Evolutionary conservation across 305 asterid genomes (phyloP).

Genomic region (Caryopteris hybrid): DNA sequence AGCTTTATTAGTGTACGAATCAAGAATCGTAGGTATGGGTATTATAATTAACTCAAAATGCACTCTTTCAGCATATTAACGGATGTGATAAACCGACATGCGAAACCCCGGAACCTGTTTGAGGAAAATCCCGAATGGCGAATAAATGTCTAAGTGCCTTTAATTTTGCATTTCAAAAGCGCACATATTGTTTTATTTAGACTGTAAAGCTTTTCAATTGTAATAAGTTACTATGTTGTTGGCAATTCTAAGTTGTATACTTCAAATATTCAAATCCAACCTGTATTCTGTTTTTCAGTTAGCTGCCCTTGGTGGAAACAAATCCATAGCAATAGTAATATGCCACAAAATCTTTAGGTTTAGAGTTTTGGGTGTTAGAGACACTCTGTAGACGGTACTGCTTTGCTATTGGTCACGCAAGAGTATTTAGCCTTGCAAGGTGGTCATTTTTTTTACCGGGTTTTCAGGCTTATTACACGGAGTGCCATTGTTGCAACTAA

Average conservation of each 20-base stretch:
- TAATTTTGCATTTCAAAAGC: background rate
- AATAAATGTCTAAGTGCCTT: background rate
- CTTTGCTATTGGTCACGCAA: background rate
- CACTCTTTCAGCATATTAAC: background rate
- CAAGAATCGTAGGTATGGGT: background rate
- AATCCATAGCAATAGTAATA: background rate
- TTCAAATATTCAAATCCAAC: background rate
- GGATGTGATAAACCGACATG: background rate
- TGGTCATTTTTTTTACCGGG: too few species aligned
- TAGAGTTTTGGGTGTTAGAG: background rate
- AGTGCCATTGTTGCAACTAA: background rate
- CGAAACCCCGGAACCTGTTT: background rate
- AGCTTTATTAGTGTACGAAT: background rate
- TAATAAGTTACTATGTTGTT: background rate
- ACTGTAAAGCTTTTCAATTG: too few species aligned
- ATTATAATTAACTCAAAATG: background rate
- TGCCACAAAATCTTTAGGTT: background rate
- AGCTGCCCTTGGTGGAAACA: background rate
- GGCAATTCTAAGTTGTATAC: background rate
- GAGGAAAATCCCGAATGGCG: background rate
- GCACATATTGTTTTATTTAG: background rate
- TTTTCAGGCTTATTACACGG: background rate
- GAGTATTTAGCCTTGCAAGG: background rate
- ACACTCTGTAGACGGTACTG: background rate
- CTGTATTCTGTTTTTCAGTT: background rate